A percentile compares a stretch with the other conserved stretches of the same genome.
Conservation (phyloP, 495 filamentous ascomycete species). For the Rostrohypoxylon terebratum region DNA sequence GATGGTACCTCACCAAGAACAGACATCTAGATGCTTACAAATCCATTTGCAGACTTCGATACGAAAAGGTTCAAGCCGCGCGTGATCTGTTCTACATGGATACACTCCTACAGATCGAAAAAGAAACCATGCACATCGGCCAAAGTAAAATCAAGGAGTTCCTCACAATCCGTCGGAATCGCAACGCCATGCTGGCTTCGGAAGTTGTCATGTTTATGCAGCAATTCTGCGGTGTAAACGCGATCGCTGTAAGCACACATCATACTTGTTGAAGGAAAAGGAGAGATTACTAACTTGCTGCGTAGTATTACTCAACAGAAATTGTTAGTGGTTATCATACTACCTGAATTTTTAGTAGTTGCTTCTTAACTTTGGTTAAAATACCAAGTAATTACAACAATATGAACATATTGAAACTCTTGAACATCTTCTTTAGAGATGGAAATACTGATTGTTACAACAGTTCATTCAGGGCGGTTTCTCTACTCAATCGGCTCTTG, state of each 20-base stretch:
- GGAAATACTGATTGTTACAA: too few relatives aligned
- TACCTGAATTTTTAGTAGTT: too few relatives aligned
- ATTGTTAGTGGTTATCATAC: constrained; percentile 48
- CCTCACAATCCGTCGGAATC: constrained; percentile 79
- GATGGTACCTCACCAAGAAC: constrained; percentile 82
- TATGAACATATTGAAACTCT: too few relatives aligned
- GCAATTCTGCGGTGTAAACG: constrained; percentile 77
- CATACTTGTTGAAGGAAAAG: too few relatives aligned
- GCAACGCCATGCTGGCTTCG: constrained; percentile 78
- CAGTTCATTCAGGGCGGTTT: constrained; percentile 69
- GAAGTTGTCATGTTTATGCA: constrained; percentile 90
- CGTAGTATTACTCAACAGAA: constrained; percentile 71
- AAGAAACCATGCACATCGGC: constrained; percentile 66
- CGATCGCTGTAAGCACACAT: constrained; percentile 55
- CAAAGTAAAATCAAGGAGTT: constrained; percentile 74
- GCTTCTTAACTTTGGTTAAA: too few relatives aligned
- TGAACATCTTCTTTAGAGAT: too few relatives aligned
- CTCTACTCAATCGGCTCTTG: constrained; percentile 66
- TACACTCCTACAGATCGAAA: constrained; percentile 75
- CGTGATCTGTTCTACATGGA: constrained; percentile 87
- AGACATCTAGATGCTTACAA: constrained; percentile 73
- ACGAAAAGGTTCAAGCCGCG: constrained; percentile 79
- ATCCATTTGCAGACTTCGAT: constrained; percentile 73
- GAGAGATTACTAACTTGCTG: too few relatives aligned
- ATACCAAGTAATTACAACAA: too few relatives aligned